Percentiles rank a stretch among this genome's conserved stretches.
These are phyloP conservation scores for Lentinula guzmanii DNA, from an alignment of 768 basidiomycete genomes.

Conservation along the genomic window DNA sequence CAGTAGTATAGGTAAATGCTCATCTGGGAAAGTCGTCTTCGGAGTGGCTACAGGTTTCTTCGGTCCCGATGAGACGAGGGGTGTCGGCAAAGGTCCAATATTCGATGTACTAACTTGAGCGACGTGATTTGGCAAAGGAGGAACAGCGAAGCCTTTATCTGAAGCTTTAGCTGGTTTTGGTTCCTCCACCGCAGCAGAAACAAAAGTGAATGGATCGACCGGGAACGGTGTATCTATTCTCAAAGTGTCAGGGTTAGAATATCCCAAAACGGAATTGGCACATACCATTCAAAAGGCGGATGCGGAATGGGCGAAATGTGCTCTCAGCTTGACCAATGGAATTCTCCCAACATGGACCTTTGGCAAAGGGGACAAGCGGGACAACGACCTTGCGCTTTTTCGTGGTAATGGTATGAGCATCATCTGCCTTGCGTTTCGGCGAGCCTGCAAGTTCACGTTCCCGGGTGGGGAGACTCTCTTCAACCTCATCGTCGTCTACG, in stretches of 20 bases:
- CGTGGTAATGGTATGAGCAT: slow-evolving; percentile 36
- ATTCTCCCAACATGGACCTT: slow-evolving; percentile 80
- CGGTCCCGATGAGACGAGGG: slow-evolving; percentile 11
- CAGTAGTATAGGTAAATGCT: slow-evolving; percentile 53
- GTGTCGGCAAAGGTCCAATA: slow-evolving; percentile 8
- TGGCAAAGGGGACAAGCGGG: slow-evolving; percentile 73
- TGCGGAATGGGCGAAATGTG: slow-evolving; percentile 66
- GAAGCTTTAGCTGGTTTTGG: slow-evolving; percentile 16
- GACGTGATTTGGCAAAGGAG: slow-evolving; percentile 30
- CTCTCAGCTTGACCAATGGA: slow-evolving; percentile 59
- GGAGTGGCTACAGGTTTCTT: slow-evolving; percentile 24
- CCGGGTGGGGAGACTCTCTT: slow-evolving; percentile 33
- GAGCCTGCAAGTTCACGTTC: slow-evolving; percentile 32
- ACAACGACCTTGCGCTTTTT: slow-evolving; percentile 77
- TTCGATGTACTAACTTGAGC: neutral
- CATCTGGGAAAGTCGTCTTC: slow-evolving; percentile 66
- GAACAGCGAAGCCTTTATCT: slow-evolving; percentile 37
- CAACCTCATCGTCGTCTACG: slow-evolving; percentile 65
- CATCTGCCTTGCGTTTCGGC: slow-evolving; percentile 63
- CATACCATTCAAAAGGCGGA: slow-evolving; percentile 83
- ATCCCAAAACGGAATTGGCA: slow-evolving; percentile 1
- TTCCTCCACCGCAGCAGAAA: slow-evolving; percentile 42
- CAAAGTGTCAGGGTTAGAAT: neutral
- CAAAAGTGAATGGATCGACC: slow-evolving; percentile 74
- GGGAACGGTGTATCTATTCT: slow-evolving; percentile 61